A percentile compares a stretch with the other conserved stretches of the same genome.
Evolutionary conservation across 164 flowering plant genomes (phyloP).

Genomic region (Chimonanthus salicifolius): DNA sequence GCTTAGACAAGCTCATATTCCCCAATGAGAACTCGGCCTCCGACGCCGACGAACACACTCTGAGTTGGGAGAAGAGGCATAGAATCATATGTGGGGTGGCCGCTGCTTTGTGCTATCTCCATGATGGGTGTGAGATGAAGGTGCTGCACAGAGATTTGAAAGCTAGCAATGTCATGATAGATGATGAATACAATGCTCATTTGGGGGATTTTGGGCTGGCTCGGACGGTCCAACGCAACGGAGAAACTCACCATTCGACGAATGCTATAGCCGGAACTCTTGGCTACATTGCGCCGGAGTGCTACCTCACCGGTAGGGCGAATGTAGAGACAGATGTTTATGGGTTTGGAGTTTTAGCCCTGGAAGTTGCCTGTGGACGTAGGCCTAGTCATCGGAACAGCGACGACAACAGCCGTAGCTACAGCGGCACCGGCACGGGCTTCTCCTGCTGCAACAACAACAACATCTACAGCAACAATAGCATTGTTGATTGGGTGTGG

Average conservation of each 20-base stretch:
- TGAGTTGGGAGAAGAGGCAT: slow-evolving; percentile 2
- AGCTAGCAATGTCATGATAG: slow-evolving; percentile 7
- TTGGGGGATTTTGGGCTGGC: slow-evolving; percentile 8
- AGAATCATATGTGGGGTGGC: slow-evolving; percentile 1
- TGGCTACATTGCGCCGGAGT: slow-evolving; percentile 21
- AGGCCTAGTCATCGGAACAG: background rate
- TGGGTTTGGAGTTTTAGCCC: slow-evolving; percentile 2
- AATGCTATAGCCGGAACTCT: slow-evolving; percentile 27
- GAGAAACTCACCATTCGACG: slow-evolving; percentile 4
- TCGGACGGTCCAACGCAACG: background rate
- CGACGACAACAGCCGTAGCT: background rate
- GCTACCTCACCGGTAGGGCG: slow-evolving; percentile 3
- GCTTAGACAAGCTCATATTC: slow-evolving; percentile 6
- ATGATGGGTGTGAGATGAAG: slow-evolving; percentile 5
- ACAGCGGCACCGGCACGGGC: background rate
- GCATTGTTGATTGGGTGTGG: slow-evolving; percentile 7
- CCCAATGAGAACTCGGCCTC: background rate
- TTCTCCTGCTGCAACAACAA: too few species aligned
- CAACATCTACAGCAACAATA: background rate
- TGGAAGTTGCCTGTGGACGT: slow-evolving; percentile 6
- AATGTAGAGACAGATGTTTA: slow-evolving; percentile 4
- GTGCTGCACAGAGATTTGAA: slow-evolving; percentile 1
- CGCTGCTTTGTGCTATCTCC: slow-evolving; percentile 1
- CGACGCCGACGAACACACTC: background rate
- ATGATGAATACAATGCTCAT: slow-evolving; percentile 1